Conservation (phyloP, 139 green algal species). For the Chlamydomonas incerta region DNA sequence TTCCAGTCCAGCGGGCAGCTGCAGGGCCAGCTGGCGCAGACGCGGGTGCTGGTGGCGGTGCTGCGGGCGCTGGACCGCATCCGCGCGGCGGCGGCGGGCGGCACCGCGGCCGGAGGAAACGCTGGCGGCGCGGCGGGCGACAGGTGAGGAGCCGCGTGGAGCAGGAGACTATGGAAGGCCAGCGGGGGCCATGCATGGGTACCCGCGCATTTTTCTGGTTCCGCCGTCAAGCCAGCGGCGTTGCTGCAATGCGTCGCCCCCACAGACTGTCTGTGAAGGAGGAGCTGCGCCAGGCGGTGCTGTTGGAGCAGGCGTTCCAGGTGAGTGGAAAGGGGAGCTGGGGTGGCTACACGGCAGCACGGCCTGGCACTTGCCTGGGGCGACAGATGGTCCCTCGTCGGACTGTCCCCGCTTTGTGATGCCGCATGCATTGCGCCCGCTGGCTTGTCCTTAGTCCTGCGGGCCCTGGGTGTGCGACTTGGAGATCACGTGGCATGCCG, state of each 20-base stretch:
- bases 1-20: conserved; percentile 33
- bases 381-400: too few species aligned
- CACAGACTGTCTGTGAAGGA: conserved; percentile 26
- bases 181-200: too few species aligned
- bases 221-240: too few species aligned
- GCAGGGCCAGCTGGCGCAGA: conserved; percentile 44
- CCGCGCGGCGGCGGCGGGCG: conserved; percentile 2
- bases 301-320: conserved; percentile 56
- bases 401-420: too few species aligned
- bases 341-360: not conserved
- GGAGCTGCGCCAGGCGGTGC: conserved; percentile 50
- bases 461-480: too few species aligned
- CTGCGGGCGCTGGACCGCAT: conserved; percentile 51
- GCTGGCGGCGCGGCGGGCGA: not conserved
- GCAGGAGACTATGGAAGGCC: too few species aligned
- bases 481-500: too few species aligned
- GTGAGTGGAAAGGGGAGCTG: not conserved
- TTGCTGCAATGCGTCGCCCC: too few species aligned
- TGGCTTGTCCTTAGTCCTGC: too few species aligned
- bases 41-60: conserved; percentile 47
- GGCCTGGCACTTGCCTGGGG: too few species aligned
- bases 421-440: too few species aligned
- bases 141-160: not conserved
- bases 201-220: too few species aligned
- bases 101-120: not conserved